A percentile compares a stretch with the other conserved stretches of the same genome.
phyloP scores from a whole-genome alignment of 352 stramenopile genomes.

The Phytopythium boreale region DNA sequence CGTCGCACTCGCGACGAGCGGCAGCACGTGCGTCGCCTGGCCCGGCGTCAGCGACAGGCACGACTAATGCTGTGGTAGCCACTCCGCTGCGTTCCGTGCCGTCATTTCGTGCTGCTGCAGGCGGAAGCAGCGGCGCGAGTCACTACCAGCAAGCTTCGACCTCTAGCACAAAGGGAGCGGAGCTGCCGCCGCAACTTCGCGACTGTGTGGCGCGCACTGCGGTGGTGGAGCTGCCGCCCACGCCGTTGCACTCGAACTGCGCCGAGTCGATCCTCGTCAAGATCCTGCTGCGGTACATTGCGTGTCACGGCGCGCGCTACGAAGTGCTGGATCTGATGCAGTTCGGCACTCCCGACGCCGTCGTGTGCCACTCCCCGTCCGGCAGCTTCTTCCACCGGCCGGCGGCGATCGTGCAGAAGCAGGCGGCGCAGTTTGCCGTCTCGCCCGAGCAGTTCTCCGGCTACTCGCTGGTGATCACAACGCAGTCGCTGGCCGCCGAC shows the following conservation, averaged over 20 bases:
- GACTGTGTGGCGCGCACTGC: conserved; percentile 52
- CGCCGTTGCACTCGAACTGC: conserved; percentile 66
- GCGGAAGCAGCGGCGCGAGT: not conserved
- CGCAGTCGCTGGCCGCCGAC: conserved; percentile 42
- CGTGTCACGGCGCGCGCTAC: conserved; percentile 77
- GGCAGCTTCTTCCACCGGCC: conserved; percentile 79
- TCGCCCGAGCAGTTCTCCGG: conserved; percentile 25
- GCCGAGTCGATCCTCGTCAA: conserved; percentile 69
- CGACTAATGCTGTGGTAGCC: not conserved
- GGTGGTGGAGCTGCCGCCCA: conserved; percentile 52
- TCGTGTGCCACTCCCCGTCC: conserved; percentile 72
- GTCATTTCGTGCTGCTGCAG: not conserved
- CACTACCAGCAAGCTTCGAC: not conserved
- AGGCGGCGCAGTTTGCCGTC: conserved; percentile 15
- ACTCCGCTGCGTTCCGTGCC: not conserved
- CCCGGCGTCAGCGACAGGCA: not conserved
- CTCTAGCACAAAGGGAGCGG: conserved; percentile 6
- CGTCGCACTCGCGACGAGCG: conserved; percentile 7
- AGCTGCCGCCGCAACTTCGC: conserved; percentile 20
- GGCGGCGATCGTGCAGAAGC: conserved; percentile 22
- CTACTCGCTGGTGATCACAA: conserved; percentile 80
- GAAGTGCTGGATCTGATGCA: conserved; percentile 82
- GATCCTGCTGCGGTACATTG: conserved; percentile 83
- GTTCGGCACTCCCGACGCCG: conserved; percentile 78
- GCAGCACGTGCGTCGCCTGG: not conserved